Base-by-base conservation (phyloP, 1,139 yeast genomes). In the Kluyveromyces sp. region DNA sequence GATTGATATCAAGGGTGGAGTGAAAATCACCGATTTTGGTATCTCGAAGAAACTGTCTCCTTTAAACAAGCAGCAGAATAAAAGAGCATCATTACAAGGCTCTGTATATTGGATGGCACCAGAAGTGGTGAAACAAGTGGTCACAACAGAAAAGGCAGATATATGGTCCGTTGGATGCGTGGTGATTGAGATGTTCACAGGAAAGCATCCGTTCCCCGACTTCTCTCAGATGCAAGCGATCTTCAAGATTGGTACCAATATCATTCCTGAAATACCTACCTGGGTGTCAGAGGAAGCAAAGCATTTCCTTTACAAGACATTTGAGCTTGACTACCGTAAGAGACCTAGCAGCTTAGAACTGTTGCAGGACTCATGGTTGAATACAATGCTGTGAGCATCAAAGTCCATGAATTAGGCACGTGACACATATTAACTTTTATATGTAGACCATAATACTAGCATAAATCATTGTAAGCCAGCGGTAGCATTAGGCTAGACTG, bases 71-170 rank as follows among this genome's bases (percentile, higher is more conserved):
- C 42, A 47, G 15, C 56, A 54, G 36, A 54, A 57, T 34, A 80
- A 85, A 53, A 73, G 96, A 39, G 92, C 88, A 0, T 86, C 96
- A 0, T 64, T 89, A 39, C 96, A 88, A 65, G 97, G 97, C 0
- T 85, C 95, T 4, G 95, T 88, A 0, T 89, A 82, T 58, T 89
- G 97, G 97, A 89, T 89, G 97, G 96, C 96, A 0, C 97, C 97
- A 0, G 97, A 89, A 61, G 96, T 89, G 12, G 96, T 88, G 12
- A 85, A 86, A 57, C 96, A 88, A 58, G 81, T 87, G 1, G 85
- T 92, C 0, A 85, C 87, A 47, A 88, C 96, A 3, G 78, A 83
- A 41, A 86, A 85, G 60, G 95, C 95, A 0, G 97, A 89, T 61
- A 87, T 89, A 26, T 89, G 97, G 97, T 85, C 95, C 0, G 84